These are phyloP conservation scores for Microbotryomycetes sp. DNA, from an alignment of 1,284 basidiomycete species.

Conservation along the genomic window DNA sequence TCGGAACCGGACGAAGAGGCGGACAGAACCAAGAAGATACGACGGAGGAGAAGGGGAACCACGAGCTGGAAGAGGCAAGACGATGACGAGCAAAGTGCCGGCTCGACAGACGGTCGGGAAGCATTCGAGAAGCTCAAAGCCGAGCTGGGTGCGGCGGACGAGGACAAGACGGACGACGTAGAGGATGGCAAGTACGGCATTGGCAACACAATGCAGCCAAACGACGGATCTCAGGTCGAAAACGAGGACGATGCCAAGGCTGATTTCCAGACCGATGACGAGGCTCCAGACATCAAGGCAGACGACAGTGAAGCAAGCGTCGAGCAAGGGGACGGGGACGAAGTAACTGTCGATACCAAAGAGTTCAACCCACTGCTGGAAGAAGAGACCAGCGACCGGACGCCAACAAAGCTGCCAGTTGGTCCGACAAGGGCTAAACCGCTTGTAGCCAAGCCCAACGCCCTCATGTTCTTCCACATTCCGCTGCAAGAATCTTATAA, in stretches of 20 bases:
- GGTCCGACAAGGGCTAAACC: constrained; percentile 42
- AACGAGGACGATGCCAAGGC: constrained; percentile 2
- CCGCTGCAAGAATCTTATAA: constrained; percentile 58
- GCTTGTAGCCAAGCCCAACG: constrained; percentile 74
- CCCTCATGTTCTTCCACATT: constrained; percentile 87
- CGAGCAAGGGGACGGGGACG: constrained; percentile 39
- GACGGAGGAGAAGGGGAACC: neutral
- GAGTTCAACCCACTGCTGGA: constrained; percentile 1
- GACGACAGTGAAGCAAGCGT: neutral
- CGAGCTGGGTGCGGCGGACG: neutral
- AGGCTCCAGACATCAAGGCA: neutral
- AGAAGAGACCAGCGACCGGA: constrained; percentile 3
- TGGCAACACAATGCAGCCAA: neutral
- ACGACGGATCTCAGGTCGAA: neutral
- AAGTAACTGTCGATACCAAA: constrained; percentile 37
- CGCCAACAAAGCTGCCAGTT: constrained; percentile 19
- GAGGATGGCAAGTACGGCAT: neutral
- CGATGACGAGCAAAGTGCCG: neutral
- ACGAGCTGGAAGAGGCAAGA: neutral
- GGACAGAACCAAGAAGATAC: neutral
- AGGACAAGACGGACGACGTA: neutral
- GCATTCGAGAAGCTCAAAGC: neutral
- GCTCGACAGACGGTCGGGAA: neutral
- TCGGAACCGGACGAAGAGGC: neutral
- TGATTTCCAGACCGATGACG: neutral